Evolutionary conservation across 2,329 filamentous ascomycete genomes (phyloP).

Genomic region (Dothideomycetidae sp.): DNA sequence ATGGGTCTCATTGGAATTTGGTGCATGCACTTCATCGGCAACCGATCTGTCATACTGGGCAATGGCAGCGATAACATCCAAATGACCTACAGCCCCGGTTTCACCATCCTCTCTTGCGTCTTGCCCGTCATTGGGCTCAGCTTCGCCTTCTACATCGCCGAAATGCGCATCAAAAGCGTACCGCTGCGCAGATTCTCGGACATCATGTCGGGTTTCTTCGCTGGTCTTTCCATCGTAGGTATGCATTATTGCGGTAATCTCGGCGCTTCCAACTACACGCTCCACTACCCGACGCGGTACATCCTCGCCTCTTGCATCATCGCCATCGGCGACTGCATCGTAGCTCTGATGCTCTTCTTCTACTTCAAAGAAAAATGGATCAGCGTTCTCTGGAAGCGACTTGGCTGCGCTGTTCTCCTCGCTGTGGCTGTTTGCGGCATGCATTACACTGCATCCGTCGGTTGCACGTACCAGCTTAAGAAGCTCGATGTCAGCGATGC

Average conservation of each 20-base stretch:
- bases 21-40: conserved; percentile 66
- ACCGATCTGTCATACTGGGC: conserved; percentile 60
- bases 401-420: conserved; percentile 51
- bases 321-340: conserved; percentile 54
- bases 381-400: conserved; percentile 61
- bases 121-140: conserved; percentile 63
- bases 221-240: conserved; percentile 61
- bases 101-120: conserved; percentile 65
- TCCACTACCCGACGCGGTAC: conserved; percentile 44
- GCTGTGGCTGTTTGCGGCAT: conserved; percentile 67
- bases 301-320: conserved; percentile 58
- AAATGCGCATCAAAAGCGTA: conserved; percentile 22
- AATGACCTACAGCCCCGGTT: conserved; percentile 57
- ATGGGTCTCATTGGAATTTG: conserved; percentile 37
- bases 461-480: conserved; percentile 51
- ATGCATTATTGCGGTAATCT: conserved; percentile 86
- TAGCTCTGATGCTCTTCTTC: conserved; percentile 64
- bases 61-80: conserved; percentile 49
- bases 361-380: conserved; percentile 63
- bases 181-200: conserved; percentile 23
- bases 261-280: conserved; percentile 62
- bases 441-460: conserved; percentile 69
- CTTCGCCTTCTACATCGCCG: conserved; percentile 56
- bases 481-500: conserved; percentile 27
- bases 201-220: conserved; percentile 49